These are phyloP conservation scores for Wickerhamiella infanticola DNA, from an alignment of 1,139 yeast species.

Conservation along the genomic window DNA sequence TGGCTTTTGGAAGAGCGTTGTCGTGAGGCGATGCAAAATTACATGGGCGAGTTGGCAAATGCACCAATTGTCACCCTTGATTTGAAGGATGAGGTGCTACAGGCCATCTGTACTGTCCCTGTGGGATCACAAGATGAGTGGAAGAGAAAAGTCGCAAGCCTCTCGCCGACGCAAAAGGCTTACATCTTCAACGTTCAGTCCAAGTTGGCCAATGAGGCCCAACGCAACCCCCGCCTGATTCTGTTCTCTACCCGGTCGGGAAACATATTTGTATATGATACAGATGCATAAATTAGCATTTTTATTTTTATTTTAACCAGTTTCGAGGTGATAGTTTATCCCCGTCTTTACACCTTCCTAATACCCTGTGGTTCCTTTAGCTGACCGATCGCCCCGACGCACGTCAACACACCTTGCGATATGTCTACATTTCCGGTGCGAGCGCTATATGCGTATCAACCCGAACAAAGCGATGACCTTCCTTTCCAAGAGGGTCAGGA, in stretches of 20 bases:
- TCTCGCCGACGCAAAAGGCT: conserved; percentile 56
- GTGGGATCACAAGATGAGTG: conserved; percentile 74
- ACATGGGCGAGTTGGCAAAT: conserved; percentile 38
- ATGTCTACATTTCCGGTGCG: conserved; percentile 41
- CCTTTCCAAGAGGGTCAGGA: conserved; percentile 49
- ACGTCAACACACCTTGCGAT: no score
- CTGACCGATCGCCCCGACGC: no score
- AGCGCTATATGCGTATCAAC: conserved; percentile 55
- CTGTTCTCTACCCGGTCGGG: conserved; percentile 61
- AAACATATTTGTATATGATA: conserved; percentile 50
- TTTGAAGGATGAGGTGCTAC: conserved; percentile 64
- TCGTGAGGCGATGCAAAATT: conserved; percentile 39
- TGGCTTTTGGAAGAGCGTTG: conserved; percentile 73
- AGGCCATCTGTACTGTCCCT: conserved; percentile 65
- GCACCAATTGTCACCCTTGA: conserved; percentile 70
- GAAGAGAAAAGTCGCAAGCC: conserved; percentile 65
- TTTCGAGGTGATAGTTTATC: no score
- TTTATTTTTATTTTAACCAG: no score
- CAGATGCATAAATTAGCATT: not conserved
- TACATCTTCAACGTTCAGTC: conserved; percentile 60
- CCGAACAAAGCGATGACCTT: conserved; percentile 77
- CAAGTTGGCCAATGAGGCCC: conserved; percentile 54
- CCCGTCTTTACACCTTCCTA: no score
- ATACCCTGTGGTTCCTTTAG: no score
- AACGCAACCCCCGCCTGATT: conserved; percentile 54